Evolutionary conservation across 352 stramenopile species (phyloP).

Genomic region (Phytopythium cucurbitacearum): DNA sequence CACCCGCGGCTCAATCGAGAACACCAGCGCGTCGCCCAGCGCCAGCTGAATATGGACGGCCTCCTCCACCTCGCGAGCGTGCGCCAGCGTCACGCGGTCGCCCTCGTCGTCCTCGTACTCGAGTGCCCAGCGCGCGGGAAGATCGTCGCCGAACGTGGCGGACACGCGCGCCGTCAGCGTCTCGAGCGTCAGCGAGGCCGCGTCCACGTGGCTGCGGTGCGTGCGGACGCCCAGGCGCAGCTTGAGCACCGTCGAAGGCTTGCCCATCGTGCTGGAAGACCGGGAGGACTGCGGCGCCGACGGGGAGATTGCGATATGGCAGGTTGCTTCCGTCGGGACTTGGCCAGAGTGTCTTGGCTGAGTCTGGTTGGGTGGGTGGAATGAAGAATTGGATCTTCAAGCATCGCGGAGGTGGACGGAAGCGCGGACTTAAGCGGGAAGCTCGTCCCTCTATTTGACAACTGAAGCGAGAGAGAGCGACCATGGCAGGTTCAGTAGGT

Average conservation of each 20-base stretch:
- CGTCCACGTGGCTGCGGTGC: slow-evolving; percentile 31
- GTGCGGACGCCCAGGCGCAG: slow-evolving; percentile 49
- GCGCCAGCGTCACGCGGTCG: slow-evolving; percentile 59
- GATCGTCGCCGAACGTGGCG: slow-evolving; percentile 26
- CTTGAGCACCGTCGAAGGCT: slow-evolving; percentile 41
- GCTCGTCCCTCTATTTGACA: too few relatives aligned
- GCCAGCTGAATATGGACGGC: slow-evolving; percentile 44
- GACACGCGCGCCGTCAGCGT: slow-evolving; percentile 32
- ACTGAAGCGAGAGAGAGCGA: too few relatives aligned
- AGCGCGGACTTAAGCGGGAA: background rate
- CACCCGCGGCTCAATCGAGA: slow-evolving; percentile 44
- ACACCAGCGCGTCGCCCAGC: slow-evolving; percentile 42
- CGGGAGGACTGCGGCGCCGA: background rate
- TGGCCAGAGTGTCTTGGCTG: too few relatives aligned
- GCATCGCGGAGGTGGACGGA: background rate
- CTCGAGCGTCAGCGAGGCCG: slow-evolving; percentile 36
- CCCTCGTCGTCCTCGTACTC: slow-evolving; percentile 72
- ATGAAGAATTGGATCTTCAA: slow-evolving; percentile 1
- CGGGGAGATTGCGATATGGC: background rate
- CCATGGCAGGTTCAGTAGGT: background rate
- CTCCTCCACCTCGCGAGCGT: slow-evolving; percentile 46
- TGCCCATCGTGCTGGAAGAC: background rate
- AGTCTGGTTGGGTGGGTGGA: too few relatives aligned
- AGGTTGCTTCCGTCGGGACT: background rate
- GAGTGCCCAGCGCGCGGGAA: slow-evolving; percentile 34